Evolutionary conservation across 805 yeast species (phyloP).

Genomic region (Wickerhamomyces chaumierensis): DNA sequence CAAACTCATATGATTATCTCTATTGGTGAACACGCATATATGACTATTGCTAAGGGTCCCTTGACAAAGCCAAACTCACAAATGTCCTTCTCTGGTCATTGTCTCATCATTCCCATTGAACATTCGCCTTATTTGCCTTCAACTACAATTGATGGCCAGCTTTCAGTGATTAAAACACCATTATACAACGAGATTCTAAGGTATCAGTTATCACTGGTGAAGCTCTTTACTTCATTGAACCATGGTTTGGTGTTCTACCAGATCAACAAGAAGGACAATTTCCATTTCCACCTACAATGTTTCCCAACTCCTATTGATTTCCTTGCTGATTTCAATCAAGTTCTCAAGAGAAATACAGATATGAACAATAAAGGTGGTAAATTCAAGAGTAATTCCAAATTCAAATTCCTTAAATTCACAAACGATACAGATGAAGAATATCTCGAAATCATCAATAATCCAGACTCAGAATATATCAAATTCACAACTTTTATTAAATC

Average conservation of each 20-base stretch:
- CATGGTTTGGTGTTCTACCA: constrained; percentile 57
- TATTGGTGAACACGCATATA: constrained; percentile 52
- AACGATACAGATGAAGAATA: constrained; percentile 18
- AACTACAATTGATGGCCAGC: constrained; percentile 7
- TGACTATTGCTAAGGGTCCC: constrained; percentile 84
- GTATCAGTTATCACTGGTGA: constrained; percentile 36
- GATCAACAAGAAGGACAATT: constrained; percentile 47
- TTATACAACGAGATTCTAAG: constrained; percentile 32
- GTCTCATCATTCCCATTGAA: constrained; percentile 66
- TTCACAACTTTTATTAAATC: constrained; percentile 25
- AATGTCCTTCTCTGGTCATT: constrained; percentile 66
- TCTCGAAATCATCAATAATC: constrained; percentile 14
- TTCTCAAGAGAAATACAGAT: constrained; percentile 31
- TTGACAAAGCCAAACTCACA: constrained; percentile 40
- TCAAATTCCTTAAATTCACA: constrained; percentile 29
- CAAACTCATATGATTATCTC: constrained; percentile 75
- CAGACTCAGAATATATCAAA: constrained; percentile 18
- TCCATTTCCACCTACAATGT: constrained; percentile 72
- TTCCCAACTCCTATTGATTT: constrained; percentile 49
- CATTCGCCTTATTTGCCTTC: constrained; percentile 43
- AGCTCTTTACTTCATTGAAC: constrained; percentile 32
- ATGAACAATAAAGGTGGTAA: constrained; percentile 34
- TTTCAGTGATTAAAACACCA: constrained; percentile 19
- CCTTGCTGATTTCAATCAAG: constrained; percentile 30
- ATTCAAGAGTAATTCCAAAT: constrained; percentile 27